Evolutionary conservation across 768 basidiomycete species (phyloP).

Genomic region (Asterophora parasitica): DNA sequence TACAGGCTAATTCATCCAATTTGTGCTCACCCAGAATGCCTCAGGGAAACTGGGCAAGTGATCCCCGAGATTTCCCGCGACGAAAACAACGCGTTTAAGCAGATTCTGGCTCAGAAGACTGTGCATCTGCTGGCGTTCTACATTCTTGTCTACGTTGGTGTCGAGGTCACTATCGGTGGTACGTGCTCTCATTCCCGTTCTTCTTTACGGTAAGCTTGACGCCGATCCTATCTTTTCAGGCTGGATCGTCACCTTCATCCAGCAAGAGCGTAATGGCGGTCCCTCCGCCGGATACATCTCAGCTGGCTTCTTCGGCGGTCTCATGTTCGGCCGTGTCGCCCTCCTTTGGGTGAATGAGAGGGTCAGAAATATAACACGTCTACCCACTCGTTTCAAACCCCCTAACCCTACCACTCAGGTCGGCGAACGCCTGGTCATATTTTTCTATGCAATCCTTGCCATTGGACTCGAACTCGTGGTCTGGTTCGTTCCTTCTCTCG

Average conservation of each 20-base stretch:
- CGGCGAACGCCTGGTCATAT: conserved; percentile 50
- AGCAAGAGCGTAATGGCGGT: conserved; percentile 31
- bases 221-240: conserved; percentile 28
- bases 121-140: conserved; percentile 65
- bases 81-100: conserved; percentile 28
- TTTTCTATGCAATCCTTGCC: conserved; percentile 46
- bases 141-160: conserved; percentile 62
- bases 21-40: conserved; percentile 34
- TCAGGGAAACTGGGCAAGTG: conserved; percentile 43
- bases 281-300: conserved; percentile 28
- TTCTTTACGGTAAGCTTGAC: neutral
- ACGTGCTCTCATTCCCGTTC: neutral
- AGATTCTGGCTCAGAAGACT: conserved; percentile 46
- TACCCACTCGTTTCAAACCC: neutral
- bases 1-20: neutral
- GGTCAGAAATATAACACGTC: conserved; percentile 21
- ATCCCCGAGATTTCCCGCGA: conserved; percentile 26
- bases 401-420: conserved; percentile 27
- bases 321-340: conserved; percentile 51
- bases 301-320: conserved; percentile 25
- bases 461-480: conserved; percentile 61
- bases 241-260: conserved; percentile 66
- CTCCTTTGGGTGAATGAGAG: conserved; percentile 54
- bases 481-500: conserved; percentile 65
- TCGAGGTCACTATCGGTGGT: conserved; percentile 59